These are phyloP conservation scores for Vanderwaltozyma yarrowii DNA, from an alignment of 805 yeast genomes.

Conservation along the genomic window DNA sequence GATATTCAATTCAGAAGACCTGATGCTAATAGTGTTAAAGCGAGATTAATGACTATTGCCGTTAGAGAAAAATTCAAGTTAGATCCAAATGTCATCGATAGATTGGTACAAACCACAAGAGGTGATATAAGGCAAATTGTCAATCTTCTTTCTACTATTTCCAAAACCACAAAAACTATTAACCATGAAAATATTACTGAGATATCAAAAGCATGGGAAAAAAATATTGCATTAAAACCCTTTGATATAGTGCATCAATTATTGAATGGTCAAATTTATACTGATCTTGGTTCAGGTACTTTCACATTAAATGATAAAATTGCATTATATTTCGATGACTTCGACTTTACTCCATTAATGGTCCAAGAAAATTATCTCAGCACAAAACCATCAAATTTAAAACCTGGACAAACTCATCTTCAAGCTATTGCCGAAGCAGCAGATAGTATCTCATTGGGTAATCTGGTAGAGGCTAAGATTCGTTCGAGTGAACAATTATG, in stretches of 20 bases:
- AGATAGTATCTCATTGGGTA: constrained; percentile 76
- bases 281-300: constrained; percentile 34
- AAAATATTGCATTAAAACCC: constrained; percentile 82
- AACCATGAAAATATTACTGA: constrained; percentile 47
- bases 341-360: constrained; percentile 92
- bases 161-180: constrained; percentile 58
- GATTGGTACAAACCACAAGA: constrained; percentile 71
- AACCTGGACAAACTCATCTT: constrained; percentile 42
- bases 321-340: constrained; percentile 85
- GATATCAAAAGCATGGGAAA: constrained; percentile 68
- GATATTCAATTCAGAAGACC: constrained; percentile 88
- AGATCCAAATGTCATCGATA: constrained; percentile 73
- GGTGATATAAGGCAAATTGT: constrained; percentile 93
- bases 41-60: constrained; percentile 86
- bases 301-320: constrained; percentile 68
- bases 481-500: constrained; percentile 90
- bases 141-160: constrained; percentile 75
- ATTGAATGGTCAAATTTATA: constrained; percentile 50
- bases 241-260: constrained; percentile 76
- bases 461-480: constrained; percentile 68
- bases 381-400: constrained; percentile 45
- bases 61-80: constrained; percentile 70
- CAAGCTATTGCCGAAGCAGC: constrained; percentile 68
- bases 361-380: constrained; percentile 83
- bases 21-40: constrained; percentile 64